Conservation (phyloP, 169 alveolate species). For the Plasmodium vivax region DNA sequence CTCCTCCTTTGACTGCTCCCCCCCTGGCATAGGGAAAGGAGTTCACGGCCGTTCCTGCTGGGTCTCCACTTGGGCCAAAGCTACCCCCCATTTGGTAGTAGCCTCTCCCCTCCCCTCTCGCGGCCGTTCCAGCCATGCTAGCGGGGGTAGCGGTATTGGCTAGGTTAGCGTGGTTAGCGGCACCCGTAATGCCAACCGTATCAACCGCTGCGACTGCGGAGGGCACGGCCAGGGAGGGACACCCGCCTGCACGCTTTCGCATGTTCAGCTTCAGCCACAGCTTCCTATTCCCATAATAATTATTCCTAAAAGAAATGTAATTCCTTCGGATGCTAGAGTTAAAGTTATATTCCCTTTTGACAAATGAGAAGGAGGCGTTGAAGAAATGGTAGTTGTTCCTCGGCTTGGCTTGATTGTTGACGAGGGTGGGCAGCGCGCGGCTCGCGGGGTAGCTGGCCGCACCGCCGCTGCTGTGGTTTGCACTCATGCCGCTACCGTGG, state of each 20-base stretch:
- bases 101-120: not conserved
- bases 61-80: not conserved
- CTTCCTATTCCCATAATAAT: constrained; percentile 17
- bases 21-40: not conserved
- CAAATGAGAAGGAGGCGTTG: not conserved
- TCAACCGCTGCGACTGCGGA: no score
- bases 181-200: no score
- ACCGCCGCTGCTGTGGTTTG: not conserved
- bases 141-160: no score
- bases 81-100: not conserved
- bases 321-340: constrained; percentile 27
- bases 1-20: not conserved
- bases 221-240: not conserved
- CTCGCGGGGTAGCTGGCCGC: not conserved
- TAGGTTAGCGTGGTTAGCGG: no score
- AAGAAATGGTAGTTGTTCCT: not conserved
- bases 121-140: not conserved
- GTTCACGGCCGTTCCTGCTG: not conserved
- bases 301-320: not conserved
- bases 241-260: not conserved
- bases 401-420: not conserved
- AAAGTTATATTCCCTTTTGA: not conserved
- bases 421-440: not conserved
- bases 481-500: not conserved
- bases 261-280: constrained; percentile 13